Conservation (phyloP, 2,329 filamentous ascomycete species). For the Dichotomopilus funicola region DNA sequence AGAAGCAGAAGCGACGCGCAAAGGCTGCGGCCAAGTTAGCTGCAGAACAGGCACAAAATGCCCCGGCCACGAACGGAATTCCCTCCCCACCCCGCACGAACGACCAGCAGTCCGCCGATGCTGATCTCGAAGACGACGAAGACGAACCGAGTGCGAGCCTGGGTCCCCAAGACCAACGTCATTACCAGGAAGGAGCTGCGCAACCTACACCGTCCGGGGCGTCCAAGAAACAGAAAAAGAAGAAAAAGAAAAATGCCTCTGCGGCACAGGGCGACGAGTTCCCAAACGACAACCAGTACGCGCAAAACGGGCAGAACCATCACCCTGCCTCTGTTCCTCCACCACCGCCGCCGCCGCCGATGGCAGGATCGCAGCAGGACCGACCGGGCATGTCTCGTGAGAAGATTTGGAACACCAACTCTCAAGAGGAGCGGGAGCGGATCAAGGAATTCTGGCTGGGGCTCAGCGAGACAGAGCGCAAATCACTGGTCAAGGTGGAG, state of each 20-base stretch:
- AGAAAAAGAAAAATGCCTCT: slow-evolving; percentile 51
- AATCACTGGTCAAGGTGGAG: slow-evolving; percentile 93
- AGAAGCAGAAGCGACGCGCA: slow-evolving; percentile 89
- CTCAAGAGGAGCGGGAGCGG: slow-evolving; percentile 86
- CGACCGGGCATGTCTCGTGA: slow-evolving; percentile 56
- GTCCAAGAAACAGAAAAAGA: slow-evolving; percentile 59
- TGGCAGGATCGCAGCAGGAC: slow-evolving; percentile 24
- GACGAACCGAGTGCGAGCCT: slow-evolving; percentile 37
- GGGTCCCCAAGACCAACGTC: slow-evolving; percentile 35
- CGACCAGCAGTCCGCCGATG: slow-evolving; percentile 39
- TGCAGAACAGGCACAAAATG: slow-evolving; percentile 36
- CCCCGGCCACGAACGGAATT: slow-evolving; percentile 35
- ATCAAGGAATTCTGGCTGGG: slow-evolving; percentile 99
- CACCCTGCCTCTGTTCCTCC: slow-evolving; percentile 8
- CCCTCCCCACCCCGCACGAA: slow-evolving; percentile 31
- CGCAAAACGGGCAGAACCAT: slow-evolving; percentile 17
- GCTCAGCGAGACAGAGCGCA: slow-evolving; percentile 86
- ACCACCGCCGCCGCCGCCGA: slow-evolving; percentile 13
- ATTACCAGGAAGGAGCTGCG: slow-evolving; percentile 29
- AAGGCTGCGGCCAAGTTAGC: slow-evolving; percentile 71
- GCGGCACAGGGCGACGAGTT: slow-evolving; percentile 19
- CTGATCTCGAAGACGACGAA: slow-evolving; percentile 49
- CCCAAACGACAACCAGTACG: slow-evolving; percentile 18
- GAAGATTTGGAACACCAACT: slow-evolving; percentile 96
- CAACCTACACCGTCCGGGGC: slow-evolving; percentile 31